phyloP scores from a whole-genome alignment of 352 stramenopile genomes.

The Phytopythium aichiense region DNA sequence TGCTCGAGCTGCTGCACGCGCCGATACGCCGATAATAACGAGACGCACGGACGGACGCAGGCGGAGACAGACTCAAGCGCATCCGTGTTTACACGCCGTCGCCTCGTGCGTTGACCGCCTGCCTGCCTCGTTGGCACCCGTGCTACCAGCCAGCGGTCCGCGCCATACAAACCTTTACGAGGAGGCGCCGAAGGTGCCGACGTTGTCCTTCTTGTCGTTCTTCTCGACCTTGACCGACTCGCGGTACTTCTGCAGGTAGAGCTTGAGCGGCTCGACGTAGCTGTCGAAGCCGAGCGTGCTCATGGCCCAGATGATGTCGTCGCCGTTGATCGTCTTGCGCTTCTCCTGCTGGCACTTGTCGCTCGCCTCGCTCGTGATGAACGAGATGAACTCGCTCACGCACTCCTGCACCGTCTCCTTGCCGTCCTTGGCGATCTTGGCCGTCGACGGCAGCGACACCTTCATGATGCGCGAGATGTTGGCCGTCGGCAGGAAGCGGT shows the following conservation, averaged over 20 bases:
- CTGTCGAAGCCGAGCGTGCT: slow-evolving; percentile 99
- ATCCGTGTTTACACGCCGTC: not conserved
- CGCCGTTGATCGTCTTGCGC: slow-evolving; percentile 99
- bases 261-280: slow-evolving; percentile 98
- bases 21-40: not conserved
- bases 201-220: slow-evolving; percentile 90
- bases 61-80: not conserved
- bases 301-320: slow-evolving; percentile 99
- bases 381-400: slow-evolving; percentile 99
- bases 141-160: too few species aligned
- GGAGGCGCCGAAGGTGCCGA: slow-evolving; percentile 80
- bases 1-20: slow-evolving; percentile 35
- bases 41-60: not conserved
- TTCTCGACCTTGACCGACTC: slow-evolving; percentile 92
- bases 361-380: slow-evolving; percentile 98
- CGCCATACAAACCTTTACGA: slow-evolving; percentile 33
- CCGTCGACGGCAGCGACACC: slow-evolving; percentile 95
- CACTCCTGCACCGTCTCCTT: slow-evolving; percentile 99
- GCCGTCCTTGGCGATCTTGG: slow-evolving; percentile 99
- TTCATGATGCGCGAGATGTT: slow-evolving; percentile 99
- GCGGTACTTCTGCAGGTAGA: slow-evolving; percentile 98
- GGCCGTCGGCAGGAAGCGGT: slow-evolving; percentile 98
- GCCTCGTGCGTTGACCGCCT: too few species aligned
- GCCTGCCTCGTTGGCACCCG: too few species aligned
- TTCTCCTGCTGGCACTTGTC: slow-evolving; percentile 99